A percentile compares a stretch with the other conserved stretches of the same genome.
These are phyloP conservation scores for Apiospora phragmitis DNA, from an alignment of 2,329 filamentous ascomycete species.

Conservation along the genomic window DNA sequence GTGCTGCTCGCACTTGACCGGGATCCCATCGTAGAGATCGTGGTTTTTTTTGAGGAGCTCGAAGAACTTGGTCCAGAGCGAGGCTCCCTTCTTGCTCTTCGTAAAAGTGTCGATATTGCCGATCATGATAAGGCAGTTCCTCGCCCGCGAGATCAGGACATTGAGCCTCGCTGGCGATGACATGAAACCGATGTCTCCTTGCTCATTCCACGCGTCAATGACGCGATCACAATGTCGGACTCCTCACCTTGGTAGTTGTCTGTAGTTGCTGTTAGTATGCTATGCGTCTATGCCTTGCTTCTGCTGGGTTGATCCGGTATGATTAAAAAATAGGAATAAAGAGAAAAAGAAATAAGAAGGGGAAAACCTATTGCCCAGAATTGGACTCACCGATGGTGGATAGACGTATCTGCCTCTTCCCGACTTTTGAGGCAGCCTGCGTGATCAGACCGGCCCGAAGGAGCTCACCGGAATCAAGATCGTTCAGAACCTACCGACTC, in stretches of 20 bases:
- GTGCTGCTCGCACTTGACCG: constrained; percentile 61
- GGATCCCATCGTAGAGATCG: constrained; percentile 61
- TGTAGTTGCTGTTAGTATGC: constrained; percentile 28
- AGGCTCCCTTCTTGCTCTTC: constrained; percentile 54
- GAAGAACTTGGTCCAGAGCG: constrained; percentile 60
- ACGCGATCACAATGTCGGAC: constrained; percentile 69
- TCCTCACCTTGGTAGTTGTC: constrained; percentile 83
- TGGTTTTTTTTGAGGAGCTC: constrained; percentile 50
- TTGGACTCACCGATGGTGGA: constrained; percentile 65
- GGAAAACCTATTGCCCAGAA: too few species aligned
- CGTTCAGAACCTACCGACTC: constrained; percentile 68
- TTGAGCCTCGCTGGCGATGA: constrained; percentile 65
- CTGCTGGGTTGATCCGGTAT: too few species aligned
- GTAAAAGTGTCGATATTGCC: constrained; percentile 70
- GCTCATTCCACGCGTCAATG: constrained; percentile 66
- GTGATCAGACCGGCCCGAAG: constrained; percentile 62
- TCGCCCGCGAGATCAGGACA: constrained; percentile 67
- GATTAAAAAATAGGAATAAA: too few species aligned
- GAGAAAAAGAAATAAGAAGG: too few species aligned
- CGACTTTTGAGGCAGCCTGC: constrained; percentile 47
- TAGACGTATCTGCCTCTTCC: constrained; percentile 55
- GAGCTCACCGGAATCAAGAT: constrained; percentile 66
- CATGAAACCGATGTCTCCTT: constrained; percentile 72
- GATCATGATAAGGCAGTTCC: constrained; percentile 66
- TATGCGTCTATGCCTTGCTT: too few species aligned